phyloP scores from a whole-genome alignment of 2,329 filamentous ascomycete species.

The Hypomyces perniciosus region DNA sequence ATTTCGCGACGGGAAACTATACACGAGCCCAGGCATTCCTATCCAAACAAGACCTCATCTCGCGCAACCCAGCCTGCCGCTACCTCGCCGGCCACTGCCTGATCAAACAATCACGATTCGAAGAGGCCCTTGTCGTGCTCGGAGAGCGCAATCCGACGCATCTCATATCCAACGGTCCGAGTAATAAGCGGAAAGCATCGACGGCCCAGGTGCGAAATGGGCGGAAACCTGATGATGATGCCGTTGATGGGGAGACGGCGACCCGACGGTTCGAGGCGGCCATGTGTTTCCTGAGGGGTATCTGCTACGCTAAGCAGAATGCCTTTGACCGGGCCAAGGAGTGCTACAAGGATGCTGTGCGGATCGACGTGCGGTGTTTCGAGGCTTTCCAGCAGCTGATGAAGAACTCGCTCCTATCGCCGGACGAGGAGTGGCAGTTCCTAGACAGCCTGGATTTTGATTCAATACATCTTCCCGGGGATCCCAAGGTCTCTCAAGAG shows the following conservation, averaged over 20 bases:
- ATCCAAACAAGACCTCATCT: constrained; percentile 73
- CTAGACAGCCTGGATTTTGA: constrained; percentile 88
- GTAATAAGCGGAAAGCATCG: constrained; percentile 31
- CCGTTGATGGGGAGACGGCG: constrained; percentile 59
- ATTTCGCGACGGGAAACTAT: constrained; percentile 94
- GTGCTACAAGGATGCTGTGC: constrained; percentile 95
- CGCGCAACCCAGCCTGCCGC: constrained; percentile 76
- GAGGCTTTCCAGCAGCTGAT: constrained; percentile 98
- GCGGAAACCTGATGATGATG: constrained; percentile 28
- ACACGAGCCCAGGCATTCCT: constrained; percentile 85
- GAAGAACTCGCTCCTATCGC: constrained; percentile 87
- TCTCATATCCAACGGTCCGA: constrained; percentile 57
- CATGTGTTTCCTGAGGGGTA: constrained; percentile 92
- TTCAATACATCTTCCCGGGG: constrained; percentile 60
- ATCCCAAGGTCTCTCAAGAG: constrained; percentile 59
- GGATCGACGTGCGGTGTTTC: constrained; percentile 96
- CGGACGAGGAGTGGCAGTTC: constrained; percentile 85
- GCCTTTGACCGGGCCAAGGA: constrained; percentile 95
- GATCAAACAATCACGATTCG: constrained; percentile 84
- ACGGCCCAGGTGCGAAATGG: constrained; percentile 27
- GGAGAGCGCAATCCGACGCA: constrained; percentile 94
- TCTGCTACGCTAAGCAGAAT: constrained; percentile 96
- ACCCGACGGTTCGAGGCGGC: constrained; percentile 86
- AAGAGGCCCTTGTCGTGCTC: constrained; percentile 78
- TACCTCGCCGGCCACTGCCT: constrained; percentile 93